phyloP scores from a whole-genome alignment of 345 rosid species.

The Populus tremula region DNA sequence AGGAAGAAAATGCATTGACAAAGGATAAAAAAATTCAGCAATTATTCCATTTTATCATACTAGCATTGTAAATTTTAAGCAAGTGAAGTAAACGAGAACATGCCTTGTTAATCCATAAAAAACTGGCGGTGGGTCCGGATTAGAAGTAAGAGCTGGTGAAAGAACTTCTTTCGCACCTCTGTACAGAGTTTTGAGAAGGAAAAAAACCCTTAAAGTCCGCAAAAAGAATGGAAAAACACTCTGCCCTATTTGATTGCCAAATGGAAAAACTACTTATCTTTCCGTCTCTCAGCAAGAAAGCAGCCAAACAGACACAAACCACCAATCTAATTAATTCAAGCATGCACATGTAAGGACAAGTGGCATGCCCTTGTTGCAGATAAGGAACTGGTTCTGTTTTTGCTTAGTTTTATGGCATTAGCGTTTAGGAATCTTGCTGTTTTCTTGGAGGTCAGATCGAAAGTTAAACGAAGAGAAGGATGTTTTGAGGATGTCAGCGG shows the following conservation, averaged over 20 bases:
- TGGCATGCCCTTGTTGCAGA: slow-evolving; percentile 24
- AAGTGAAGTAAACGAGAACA: not conserved
- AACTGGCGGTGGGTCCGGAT: slow-evolving; percentile 60
- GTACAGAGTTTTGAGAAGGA: slow-evolving; percentile 5
- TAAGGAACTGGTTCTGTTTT: slow-evolving; percentile 5
- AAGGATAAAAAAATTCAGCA: not conserved
- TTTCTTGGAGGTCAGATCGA: not conserved
- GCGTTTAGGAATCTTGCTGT: not conserved
- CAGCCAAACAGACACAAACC: not conserved
- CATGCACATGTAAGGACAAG: not conserved
- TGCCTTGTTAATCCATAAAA: slow-evolving; percentile 85
- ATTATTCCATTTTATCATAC: not conserved
- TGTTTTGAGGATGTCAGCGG: slow-evolving; percentile 4
- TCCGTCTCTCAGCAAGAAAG: not conserved
- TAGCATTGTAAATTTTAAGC: not conserved
- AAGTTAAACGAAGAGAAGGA: slow-evolving; percentile 2
- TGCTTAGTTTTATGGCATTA: not conserved
- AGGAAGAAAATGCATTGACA: not conserved
- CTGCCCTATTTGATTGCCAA: not conserved
- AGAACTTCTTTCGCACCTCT: slow-evolving; percentile 46
- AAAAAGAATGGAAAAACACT: not conserved
- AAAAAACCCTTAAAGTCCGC: not conserved
- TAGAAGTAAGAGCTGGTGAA: slow-evolving; percentile 60
- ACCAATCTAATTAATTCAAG: not conserved
- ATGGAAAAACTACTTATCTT: not conserved